Evolutionary conservation across 768 basidiomycete species (phyloP), one percentile per base, ranked within the genome.

Genomic region (Mrakia hoshinonis): DNA sequence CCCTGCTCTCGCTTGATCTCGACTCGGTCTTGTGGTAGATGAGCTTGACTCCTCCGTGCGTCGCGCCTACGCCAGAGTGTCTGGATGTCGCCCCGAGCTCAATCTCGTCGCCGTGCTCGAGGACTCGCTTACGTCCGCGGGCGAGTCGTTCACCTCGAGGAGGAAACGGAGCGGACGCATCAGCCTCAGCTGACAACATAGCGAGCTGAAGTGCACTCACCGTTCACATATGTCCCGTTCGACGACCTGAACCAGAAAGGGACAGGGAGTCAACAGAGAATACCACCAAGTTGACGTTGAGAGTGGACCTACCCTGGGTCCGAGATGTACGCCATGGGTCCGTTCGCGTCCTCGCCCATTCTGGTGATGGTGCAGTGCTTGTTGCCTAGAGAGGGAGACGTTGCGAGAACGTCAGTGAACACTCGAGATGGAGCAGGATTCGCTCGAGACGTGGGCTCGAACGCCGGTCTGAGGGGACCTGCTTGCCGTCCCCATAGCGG

Each of bases 71-170:
- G 24, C 39, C 43, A 1, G 47, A 61, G 38, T 39, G 26, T 22
- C 36, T 61, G 82, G 82, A 22, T 77, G 75, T 15, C 79, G 81
- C 15, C 10, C 94, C 94, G 74, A 98, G 89, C 10, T 89, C 87
- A 75, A 98, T 84, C 79, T 93, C 91, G 77, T 90, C 90, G 9
- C 93, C 92, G 73, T 90, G 86, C 15, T 83, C 83, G 62, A 94
- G 80, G 54, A 90, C 81, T 67, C 83, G 82, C 12, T 82, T 79
- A 49, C 82, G 82, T 75, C 83, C 86, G 47, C 85, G 86, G 3
- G 29, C 38, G 68, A 94, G 38, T 85, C 85, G 75, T 89, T 90
- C 75, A 90, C 85, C 89, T 90, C n/a, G 74, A 1, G 7, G 3
- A 29, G 54, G 15, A 7, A 24, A 26, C 29, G 26, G 39, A 49